A percentile compares a stretch with the other conserved stretches of the same genome.
Conservation (phyloP, 441 rosid genomes). For the Pelargonium hybrid region DNA sequence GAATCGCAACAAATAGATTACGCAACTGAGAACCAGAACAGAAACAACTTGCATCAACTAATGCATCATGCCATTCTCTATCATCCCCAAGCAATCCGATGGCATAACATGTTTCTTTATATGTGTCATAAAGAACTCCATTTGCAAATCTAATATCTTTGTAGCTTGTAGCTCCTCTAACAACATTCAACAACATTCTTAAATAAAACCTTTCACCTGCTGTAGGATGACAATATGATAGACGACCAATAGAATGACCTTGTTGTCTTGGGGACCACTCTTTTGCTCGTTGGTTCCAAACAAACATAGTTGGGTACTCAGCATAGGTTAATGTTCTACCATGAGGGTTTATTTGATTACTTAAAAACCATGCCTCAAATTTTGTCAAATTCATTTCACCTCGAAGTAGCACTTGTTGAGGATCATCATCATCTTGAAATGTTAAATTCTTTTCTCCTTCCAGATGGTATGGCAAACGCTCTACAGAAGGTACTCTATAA, state of each 20-base stretch:
- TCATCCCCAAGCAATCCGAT: slow-evolving; percentile 11
- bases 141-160: slow-evolving; percentile 4
- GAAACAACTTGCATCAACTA: not conserved
- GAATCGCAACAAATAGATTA: not conserved
- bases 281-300: not conserved
- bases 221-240: not conserved
- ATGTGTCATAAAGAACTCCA: not conserved
- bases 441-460: not conserved
- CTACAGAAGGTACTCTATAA: not conserved
- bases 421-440: not conserved
- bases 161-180: not conserved
- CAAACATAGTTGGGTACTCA: not conserved
- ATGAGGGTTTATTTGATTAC: not conserved
- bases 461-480: not conserved
- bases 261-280: not conserved
- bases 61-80: slow-evolving; percentile 10
- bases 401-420: not conserved
- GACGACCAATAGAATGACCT: not conserved
- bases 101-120: not conserved
- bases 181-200: not conserved
- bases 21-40: not conserved
- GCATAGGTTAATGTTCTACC: not conserved
- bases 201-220: not conserved
- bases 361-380: not conserved
- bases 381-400: not conserved